Base-by-base conservation (phyloP, 2,329 filamentous ascomycete genomes). In the Cladosporium sp. region DNA sequence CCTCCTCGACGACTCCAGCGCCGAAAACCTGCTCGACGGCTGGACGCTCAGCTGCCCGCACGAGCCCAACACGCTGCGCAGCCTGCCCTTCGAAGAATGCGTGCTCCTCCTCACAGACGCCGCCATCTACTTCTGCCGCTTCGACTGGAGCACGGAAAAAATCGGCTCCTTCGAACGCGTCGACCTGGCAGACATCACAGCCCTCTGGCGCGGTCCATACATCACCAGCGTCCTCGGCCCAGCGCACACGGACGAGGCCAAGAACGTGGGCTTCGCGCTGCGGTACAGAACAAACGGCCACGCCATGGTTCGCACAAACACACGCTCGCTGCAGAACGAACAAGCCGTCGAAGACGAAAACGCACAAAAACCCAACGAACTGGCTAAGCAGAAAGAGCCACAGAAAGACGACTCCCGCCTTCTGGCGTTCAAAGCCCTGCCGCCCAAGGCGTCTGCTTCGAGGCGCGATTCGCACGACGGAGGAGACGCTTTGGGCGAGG, bases 81-180 rank as follows among this genome's bases (percentile, higher is more conserved):
- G 76, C 0, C 75, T 84, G 32, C 86, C 89, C 0, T 87, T 97
- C 57, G 89, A 95, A 60, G 92, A 98, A 63, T 85, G 86, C 0
- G 86, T 98, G 1, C 75, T 98, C 1, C 75, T 98, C 0, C 74
- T 98, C 27, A 97, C 93, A 0, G 85, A 95, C 56, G 77, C 78
- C 0, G 92, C 90, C 0, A 67, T 97, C 2, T 97, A 97, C 64
- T 83, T 88, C 54, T 96, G 91, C 66, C 83, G 88, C 12, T 91
- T 97, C 59, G 90, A 97, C 68, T 97, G 92, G 90, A 86, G 87
- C 55, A 84, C 90, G 7, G 93, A 97, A 70, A 97, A 97, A 65
- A 88, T 98, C 1, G 85, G 86, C 11, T 90, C 86, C 0, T 97
- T 96, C 66, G 91, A 97, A 69, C 79, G 91, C 7, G 83, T 96